Conservation (phyloP, 148 eudicot genomes). For the Chenopodium album region DNA sequence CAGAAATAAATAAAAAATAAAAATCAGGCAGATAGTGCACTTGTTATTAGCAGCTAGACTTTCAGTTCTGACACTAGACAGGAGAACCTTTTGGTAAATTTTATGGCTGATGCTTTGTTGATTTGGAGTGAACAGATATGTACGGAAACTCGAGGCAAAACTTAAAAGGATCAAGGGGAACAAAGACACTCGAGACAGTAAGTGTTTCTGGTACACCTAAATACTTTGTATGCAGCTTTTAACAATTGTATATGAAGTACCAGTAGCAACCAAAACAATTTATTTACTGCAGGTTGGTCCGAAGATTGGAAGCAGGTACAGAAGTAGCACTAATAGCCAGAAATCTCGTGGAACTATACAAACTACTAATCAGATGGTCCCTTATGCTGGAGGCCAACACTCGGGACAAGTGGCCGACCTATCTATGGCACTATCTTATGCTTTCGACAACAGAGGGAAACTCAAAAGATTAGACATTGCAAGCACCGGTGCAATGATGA, state of each 20-base stretch:
- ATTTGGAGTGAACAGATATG: constrained; percentile 40
- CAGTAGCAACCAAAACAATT: neutral
- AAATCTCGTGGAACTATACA: constrained; percentile 34
- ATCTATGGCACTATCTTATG: constrained; percentile 67
- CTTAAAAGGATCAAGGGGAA: constrained; percentile 49
- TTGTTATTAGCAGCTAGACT: too few relatives aligned
- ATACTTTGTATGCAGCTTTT: neutral
- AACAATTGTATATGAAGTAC: neutral
- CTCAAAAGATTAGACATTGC: constrained; percentile 43
- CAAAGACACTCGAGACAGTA: constrained; percentile 52
- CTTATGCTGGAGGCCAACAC: constrained; percentile 40
- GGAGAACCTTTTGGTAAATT: too few relatives aligned
- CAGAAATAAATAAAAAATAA: too few relatives aligned
- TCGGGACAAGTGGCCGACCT: constrained; percentile 45
- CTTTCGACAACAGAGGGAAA: constrained; percentile 51
- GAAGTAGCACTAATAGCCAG: constrained; percentile 34
- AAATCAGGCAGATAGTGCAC: too few relatives aligned
- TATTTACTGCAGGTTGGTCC: constrained; percentile 35
- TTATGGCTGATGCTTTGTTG: too few relatives aligned
- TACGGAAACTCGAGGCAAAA: constrained; percentile 38
- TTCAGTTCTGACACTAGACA: too few relatives aligned
- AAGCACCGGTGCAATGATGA: constrained; percentile 48
- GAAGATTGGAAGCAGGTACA: constrained; percentile 37
- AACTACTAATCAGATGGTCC: constrained; percentile 58
- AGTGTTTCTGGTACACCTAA: constrained; percentile 19